These are phyloP conservation scores for Zasmidium cellare DNA, from an alignment of 2,329 filamentous ascomycete species.

Conservation along the genomic window DNA sequence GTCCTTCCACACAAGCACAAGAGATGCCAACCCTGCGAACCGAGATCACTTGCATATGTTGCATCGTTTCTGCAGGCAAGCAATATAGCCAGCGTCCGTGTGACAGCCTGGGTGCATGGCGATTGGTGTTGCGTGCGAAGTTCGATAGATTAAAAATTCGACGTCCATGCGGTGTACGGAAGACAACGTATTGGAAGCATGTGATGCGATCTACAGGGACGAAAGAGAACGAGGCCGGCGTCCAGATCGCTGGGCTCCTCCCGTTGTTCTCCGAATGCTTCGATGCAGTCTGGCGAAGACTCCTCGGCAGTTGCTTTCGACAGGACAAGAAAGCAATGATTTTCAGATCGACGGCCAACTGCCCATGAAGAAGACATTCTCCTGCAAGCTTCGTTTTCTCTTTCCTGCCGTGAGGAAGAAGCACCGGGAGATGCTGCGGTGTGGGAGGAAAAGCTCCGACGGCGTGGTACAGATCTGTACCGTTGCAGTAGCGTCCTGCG, in stretches of 20 bases:
- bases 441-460: background rate
- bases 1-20: background rate
- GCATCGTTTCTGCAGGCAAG: background rate
- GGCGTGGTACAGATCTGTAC: background rate
- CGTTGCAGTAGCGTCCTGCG: background rate
- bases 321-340: background rate
- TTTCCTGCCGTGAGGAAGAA: background rate
- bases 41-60: background rate
- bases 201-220: background rate
- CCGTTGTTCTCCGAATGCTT: background rate
- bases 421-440: background rate
- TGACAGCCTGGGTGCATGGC: background rate
- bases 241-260: background rate
- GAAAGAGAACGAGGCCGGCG: background rate
- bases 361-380: background rate
- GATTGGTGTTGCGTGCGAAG: background rate
- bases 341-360: background rate
- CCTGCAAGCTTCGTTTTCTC: background rate
- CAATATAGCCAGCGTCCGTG: background rate
- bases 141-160: background rate
- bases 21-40: background rate
- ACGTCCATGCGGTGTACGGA: background rate
- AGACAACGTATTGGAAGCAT: background rate
- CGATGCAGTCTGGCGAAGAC: background rate
- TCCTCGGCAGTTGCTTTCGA: background rate